phyloP scores from a whole-genome alignment of 2,329 filamentous ascomycete species.

The Trichoderma hamatum region DNA sequence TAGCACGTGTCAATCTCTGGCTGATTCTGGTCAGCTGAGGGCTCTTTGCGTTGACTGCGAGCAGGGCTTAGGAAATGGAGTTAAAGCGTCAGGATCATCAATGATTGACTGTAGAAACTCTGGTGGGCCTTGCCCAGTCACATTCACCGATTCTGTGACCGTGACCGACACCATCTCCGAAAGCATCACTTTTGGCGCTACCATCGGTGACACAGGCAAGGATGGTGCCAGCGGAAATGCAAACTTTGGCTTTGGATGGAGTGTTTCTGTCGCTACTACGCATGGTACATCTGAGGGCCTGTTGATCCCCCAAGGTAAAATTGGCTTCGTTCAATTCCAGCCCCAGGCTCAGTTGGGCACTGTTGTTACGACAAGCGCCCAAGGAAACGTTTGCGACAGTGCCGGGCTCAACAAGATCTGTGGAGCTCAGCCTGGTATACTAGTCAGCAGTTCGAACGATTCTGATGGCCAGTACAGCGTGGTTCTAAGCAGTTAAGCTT shows the following conservation, averaged over 20 bases:
- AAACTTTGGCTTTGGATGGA: conserved; percentile 19
- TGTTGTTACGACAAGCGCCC: conserved; percentile 19
- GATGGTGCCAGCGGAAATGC: conserved; percentile 14
- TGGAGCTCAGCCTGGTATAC: conserved; percentile 21
- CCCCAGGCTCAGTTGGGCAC: conserved; percentile 23
- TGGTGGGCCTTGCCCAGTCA: conserved; percentile 21
- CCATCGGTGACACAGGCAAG: conserved; percentile 21
- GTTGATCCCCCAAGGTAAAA: conserved; percentile 21
- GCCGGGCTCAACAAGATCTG: conserved; percentile 23
- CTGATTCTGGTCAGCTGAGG: conserved; percentile 12
- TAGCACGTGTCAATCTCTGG: conserved; percentile 22
- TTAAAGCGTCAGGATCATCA: conserved; percentile 17
- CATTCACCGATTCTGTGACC: conserved; percentile 20
- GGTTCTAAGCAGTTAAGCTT: conserved; percentile 17
- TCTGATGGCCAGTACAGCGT: conserved; percentile 24
- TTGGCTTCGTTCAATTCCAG: conserved; percentile 24
- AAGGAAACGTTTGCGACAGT: conserved; percentile 17
- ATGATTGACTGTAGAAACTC: conserved; percentile 17
- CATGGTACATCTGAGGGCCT: conserved; percentile 21
- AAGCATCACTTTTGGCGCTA: conserved; percentile 21
- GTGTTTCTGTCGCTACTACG: conserved; percentile 21
- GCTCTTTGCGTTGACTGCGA: conserved; percentile 23
- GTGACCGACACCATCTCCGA: conserved; percentile 21
- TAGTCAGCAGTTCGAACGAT: conserved; percentile 21
- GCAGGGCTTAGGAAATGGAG: conserved; percentile 20